Conservation (phyloP, 2,329 filamentous ascomycete genomes). For the Pezicula radicicola region DNA sequence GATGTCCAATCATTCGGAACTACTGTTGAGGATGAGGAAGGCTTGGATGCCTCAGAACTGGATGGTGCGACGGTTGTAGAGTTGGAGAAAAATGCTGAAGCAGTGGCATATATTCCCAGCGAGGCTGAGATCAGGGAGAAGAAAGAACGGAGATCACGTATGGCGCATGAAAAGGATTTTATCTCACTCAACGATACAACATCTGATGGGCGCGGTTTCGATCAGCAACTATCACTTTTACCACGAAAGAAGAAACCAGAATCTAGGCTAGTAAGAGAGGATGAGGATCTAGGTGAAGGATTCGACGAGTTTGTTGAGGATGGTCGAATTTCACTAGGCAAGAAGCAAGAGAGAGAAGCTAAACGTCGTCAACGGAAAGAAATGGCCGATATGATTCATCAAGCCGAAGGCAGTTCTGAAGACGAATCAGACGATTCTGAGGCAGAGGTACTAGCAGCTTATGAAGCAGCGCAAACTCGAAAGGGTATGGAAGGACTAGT, state of each 20-base stretch:
- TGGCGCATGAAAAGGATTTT: conserved; percentile 71
- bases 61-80: conserved; percentile 65
- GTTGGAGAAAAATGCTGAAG: conserved; percentile 13
- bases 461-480: conserved; percentile 81
- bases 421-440: conserved; percentile 68
- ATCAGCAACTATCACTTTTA: conserved; percentile 32
- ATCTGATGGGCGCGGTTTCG: conserved; percentile 35
- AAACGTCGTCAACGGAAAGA: conserved; percentile 64
- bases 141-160: conserved; percentile 80
- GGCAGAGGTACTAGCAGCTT: conserved; percentile 72
- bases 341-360: conserved; percentile 73
- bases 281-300: conserved; percentile 90
- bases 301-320: conserved; percentile 92
- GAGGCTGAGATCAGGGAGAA: conserved; percentile 86
- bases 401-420: conserved; percentile 66
- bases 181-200: conserved; percentile 62
- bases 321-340: conserved; percentile 73
- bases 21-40: conserved; percentile 48
- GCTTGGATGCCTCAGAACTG: conserved; percentile 56
- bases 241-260: conserved; percentile 61
- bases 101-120: conserved; percentile 63
- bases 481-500: conserved; percentile 77
- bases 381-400: conserved; percentile 80
- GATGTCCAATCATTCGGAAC: conserved; percentile 47
- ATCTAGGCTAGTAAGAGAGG: conserved; percentile 75